A percentile compares a stretch with the other conserved stretches of the same genome.
phyloP scores from a whole-genome alignment of 1,284 basidiomycete genomes.

The Leccinum pachyderme region DNA sequence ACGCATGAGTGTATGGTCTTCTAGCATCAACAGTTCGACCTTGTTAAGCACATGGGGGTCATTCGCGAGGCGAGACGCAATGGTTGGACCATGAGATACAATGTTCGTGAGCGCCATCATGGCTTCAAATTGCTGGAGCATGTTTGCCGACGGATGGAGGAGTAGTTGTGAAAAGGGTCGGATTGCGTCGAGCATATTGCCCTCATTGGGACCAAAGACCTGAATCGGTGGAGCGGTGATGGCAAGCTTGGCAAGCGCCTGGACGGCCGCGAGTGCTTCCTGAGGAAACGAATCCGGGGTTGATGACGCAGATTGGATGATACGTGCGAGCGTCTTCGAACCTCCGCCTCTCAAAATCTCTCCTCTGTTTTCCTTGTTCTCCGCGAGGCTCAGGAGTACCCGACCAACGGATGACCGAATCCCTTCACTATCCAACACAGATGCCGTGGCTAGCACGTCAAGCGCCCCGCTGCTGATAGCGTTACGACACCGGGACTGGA shows the following conservation, averaged over 20 bases:
- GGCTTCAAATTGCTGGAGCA: constrained; percentile 88
- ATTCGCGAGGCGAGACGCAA: constrained; percentile 63
- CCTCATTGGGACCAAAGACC: constrained; percentile 82
- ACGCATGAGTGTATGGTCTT: constrained; percentile 80
- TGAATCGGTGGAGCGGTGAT: constrained; percentile 90
- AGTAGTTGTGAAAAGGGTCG: constrained; percentile 75
- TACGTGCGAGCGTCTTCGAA: constrained; percentile 58
- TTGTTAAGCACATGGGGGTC: constrained; percentile 63
- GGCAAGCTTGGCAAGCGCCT: constrained; percentile 89
- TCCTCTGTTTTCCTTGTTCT: constrained; percentile 76
- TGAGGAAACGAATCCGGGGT: constrained; percentile 24
- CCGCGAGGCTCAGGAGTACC: constrained; percentile 69
- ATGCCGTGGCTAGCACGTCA: constrained; percentile 59
- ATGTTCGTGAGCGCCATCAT: constrained; percentile 96
- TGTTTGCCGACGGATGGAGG: constrained; percentile 60
- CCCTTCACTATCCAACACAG: constrained; percentile 53
- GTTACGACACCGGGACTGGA: constrained; percentile 55
- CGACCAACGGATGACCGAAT: constrained; percentile 51
- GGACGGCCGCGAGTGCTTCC: constrained; percentile 60
- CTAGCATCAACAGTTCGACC: constrained; percentile 80
- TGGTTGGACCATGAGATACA: constrained; percentile 69
- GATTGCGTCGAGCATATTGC: constrained; percentile 77
- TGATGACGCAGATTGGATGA: constrained; percentile 50
- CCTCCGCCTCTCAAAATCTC: constrained; percentile 83
- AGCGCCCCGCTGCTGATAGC: constrained; percentile 63